Base-by-base conservation (phyloP, 768 basidiomycete genomes). In the Leccinum incarnatum region DNA sequence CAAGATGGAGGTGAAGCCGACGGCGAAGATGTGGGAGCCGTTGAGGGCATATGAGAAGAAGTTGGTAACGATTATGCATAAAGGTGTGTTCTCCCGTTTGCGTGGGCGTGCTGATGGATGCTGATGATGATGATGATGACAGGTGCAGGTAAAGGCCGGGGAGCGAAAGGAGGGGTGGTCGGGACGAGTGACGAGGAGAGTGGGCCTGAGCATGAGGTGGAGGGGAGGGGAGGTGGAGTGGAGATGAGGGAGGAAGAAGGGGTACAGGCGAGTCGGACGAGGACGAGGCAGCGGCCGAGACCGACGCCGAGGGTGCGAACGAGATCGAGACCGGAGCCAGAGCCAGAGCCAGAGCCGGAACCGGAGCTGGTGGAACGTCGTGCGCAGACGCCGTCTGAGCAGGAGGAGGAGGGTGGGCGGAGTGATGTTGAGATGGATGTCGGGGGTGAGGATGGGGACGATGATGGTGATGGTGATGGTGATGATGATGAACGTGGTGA, bases 41-140 rank as follows among this genome's bases (percentile, higher is more conserved):
- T 82, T 89, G 51, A 80, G 90, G 37, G 84, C 84, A 1, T 99
- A 96, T 69, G 94, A 97, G 71, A 95, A 91, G 70, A 83, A 86
- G 42, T 77, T 98, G 14, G 70, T 79, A 14, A 76, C 80, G 3
- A 81, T 86, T 25, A 86, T 91, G 80, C 93, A 93, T 62, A 89
- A 91, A 79, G 79, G 91, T 88, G 56, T 17, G 62, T 51, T 51
- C 47, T 5, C 7, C 11, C 1, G 19, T 19, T 25, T 17, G 25
- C 14, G 9, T 19, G 30, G 1, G 10, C 2, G 21, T 19, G 40
- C 10, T 10, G 40, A 19, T 2, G 32, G 30, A 32, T 32, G 17
- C 1, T 51, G 15, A 14, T 51, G 15, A 32, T 34, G 30, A 7
- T 4, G 29, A 8, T 4, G 0, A 23, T 23, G n/a, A 29, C 21